These are phyloP conservation scores for Cylindrodendrum hubeiense DNA, from an alignment of 2,329 filamentous ascomycete species.

Conservation along the genomic window DNA sequence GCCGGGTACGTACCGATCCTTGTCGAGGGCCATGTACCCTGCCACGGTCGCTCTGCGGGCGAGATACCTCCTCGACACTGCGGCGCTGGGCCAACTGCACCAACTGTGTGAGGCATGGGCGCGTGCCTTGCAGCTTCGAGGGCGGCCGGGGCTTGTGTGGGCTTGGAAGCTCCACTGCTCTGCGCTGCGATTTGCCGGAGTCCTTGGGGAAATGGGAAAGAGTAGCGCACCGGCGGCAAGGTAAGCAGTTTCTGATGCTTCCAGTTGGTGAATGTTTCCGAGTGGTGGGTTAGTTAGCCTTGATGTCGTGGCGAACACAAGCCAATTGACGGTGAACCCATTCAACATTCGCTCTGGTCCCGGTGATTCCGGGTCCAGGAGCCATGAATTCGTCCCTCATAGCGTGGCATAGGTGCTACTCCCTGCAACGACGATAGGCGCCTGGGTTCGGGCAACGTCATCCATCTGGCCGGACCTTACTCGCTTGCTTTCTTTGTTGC, in stretches of 20 bases:
- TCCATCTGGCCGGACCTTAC: neutral
- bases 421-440: neutral
- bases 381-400: neutral
- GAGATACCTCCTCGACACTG: neutral
- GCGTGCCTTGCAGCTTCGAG: slow-evolving; percentile 22
- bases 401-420: neutral
- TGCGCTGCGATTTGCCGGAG: neutral
- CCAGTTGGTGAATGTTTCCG: neutral
- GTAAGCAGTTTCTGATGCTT: neutral
- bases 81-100: slow-evolving; percentile 1
- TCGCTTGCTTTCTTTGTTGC: neutral
- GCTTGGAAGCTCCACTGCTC: neutral
- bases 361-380: slow-evolving; percentile 5
- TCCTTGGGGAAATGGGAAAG: neutral
- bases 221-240: neutral
- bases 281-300: neutral
- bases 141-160: neutral
- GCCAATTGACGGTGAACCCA: neutral
- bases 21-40: slow-evolving; percentile 18
- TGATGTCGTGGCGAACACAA: neutral
- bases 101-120: slow-evolving; percentile 1
- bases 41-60: neutral
- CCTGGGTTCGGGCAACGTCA: neutral
- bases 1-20: slow-evolving; percentile 11
- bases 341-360: neutral